Conservation (phyloP, 805 yeast species). For the Candida tammaniensis region DNA sequence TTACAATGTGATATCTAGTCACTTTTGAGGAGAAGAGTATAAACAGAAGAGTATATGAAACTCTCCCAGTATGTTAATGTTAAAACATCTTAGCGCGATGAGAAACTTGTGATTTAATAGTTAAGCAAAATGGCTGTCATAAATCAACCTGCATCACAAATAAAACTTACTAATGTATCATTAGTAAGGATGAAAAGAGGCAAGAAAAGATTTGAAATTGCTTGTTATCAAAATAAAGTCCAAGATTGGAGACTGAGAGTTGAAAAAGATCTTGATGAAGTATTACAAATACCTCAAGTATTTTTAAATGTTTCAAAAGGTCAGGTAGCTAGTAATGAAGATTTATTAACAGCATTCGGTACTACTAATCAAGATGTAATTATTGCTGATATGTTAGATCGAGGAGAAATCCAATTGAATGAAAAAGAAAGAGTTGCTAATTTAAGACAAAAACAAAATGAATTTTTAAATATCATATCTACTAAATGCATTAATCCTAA, state of each 20-base stretch:
- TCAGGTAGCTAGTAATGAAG: slow-evolving; percentile 85
- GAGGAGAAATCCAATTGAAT: slow-evolving; percentile 92
- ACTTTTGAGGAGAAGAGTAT: too few species aligned
- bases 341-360: slow-evolving; percentile 69
- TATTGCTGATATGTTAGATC: slow-evolving; percentile 75
- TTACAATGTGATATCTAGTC: too few species aligned
- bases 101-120: too few species aligned
- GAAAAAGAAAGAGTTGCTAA: slow-evolving; percentile 88
- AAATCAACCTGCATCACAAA: slow-evolving; percentile 86
- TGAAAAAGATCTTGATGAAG: slow-evolving; percentile 94
- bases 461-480: slow-evolving; percentile 76
- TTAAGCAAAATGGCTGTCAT: slow-evolving; percentile 44
- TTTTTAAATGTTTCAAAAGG: slow-evolving; percentile 93
- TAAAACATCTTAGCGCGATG: too few species aligned
- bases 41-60: too few species aligned
- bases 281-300: slow-evolving; percentile 92
- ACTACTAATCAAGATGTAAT: slow-evolving; percentile 72
- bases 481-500: slow-evolving; percentile 91
- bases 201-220: slow-evolving; percentile 88
- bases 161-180: slow-evolving; percentile 90
- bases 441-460: slow-evolving; percentile 70
- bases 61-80: too few species aligned
- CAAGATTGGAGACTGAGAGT: slow-evolving; percentile 89
- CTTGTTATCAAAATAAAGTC: slow-evolving; percentile 95
- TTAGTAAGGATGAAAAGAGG: slow-evolving; percentile 88